These are phyloP conservation scores for Sporisorium iseilematis-ciliati DNA, from an alignment of 1,284 basidiomycete genomes.

Conservation along the genomic window DNA sequence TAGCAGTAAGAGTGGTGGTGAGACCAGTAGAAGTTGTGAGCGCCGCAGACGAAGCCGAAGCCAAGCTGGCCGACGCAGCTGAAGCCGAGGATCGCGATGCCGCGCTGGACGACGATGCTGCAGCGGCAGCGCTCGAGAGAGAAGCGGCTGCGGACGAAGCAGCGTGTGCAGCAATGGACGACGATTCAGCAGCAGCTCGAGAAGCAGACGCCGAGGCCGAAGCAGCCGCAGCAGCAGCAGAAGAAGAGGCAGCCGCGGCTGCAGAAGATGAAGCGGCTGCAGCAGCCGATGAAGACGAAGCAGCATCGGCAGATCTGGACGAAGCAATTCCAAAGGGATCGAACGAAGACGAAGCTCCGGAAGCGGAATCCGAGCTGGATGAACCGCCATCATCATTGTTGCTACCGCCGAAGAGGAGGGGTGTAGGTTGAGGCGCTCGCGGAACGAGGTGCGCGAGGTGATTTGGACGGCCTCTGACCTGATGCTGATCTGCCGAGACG, in stretches of 20 bases:
- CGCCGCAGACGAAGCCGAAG: slow-evolving; percentile 21
- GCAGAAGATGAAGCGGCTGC: slow-evolving; percentile 30
- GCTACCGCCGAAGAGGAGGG: slow-evolving; percentile 10
- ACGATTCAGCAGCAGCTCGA: slow-evolving; percentile 26
- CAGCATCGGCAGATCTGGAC: slow-evolving; percentile 21
- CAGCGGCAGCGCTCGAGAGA: slow-evolving; percentile 24
- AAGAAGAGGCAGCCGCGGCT: slow-evolving; percentile 26
- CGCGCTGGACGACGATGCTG: slow-evolving; percentile 9
- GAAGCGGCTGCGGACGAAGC: slow-evolving; percentile 30
- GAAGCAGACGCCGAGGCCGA: slow-evolving; percentile 37
- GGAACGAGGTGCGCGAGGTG: slow-evolving; percentile 18
- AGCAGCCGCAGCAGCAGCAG: slow-evolving; percentile 21
- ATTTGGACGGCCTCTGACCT: slow-evolving; percentile 22
- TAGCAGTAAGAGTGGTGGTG: slow-evolving; percentile 35
- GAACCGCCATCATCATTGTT: slow-evolving; percentile 2
- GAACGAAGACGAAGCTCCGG: slow-evolving; percentile 17
- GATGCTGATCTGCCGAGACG: slow-evolving; percentile 28
- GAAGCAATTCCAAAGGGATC: slow-evolving; percentile 17
- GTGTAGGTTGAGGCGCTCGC: slow-evolving; percentile 18
- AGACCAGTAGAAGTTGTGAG: slow-evolving; percentile 29
- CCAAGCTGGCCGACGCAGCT: slow-evolving; percentile 26
- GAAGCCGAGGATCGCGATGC: slow-evolving; percentile 28
- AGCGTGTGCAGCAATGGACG: slow-evolving; percentile 33
- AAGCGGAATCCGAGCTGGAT: slow-evolving; percentile 9
- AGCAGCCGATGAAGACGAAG: slow-evolving; percentile 22